phyloP scores from a whole-genome alignment of 805 yeast species.

The Teunomyces lycoperdinae region DNA sequence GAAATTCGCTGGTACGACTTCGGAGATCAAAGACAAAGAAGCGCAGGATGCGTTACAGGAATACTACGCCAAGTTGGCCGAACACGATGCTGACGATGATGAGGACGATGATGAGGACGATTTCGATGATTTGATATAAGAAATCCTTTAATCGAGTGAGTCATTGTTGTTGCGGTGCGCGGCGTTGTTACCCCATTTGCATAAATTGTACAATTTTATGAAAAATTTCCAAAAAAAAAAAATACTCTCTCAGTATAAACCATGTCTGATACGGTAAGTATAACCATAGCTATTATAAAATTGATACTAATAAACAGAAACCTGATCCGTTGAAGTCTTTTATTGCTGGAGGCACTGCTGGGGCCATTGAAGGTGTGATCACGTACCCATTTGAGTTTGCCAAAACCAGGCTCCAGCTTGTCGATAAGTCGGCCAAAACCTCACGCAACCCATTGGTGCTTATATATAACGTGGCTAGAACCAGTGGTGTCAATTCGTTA shows the following conservation, averaged over 20 bases:
- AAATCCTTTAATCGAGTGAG: not conserved
- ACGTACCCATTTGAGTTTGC: slow-evolving; percentile 98
- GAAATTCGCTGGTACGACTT: not conserved
- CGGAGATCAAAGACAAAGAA: slow-evolving; percentile 50
- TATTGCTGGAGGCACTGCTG: slow-evolving; percentile 94
- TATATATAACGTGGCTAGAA: slow-evolving; percentile 68
- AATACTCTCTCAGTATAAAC: not conserved
- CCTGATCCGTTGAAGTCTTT: slow-evolving; percentile 79
- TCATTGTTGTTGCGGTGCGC: not conserved
- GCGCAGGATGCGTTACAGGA: slow-evolving; percentile 65
- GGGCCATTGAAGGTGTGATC: slow-evolving; percentile 88
- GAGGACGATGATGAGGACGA: slow-evolving; percentile 38
- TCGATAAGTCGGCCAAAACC: slow-evolving; percentile 58
- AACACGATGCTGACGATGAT: slow-evolving; percentile 61
- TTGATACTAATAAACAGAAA: slow-evolving; percentile 23
- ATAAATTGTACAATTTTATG: not conserved
- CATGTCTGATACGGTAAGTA: slow-evolving; percentile 2
- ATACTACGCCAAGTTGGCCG: slow-evolving; percentile 75
- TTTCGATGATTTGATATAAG: slow-evolving; percentile 26
- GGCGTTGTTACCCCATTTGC: not conserved
- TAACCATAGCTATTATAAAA: not conserved
- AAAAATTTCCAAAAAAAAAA: slow-evolving; percentile 1
- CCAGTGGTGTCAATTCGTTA: slow-evolving; percentile 75
- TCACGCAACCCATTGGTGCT: slow-evolving; percentile 84
- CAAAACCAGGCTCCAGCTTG: slow-evolving; percentile 85